A percentile compares a stretch with the other conserved stretches of the same genome.
These are phyloP conservation scores for Lathyrus tuberosus DNA, from an alignment of 306 rosid species.

Conservation along the genomic window DNA sequence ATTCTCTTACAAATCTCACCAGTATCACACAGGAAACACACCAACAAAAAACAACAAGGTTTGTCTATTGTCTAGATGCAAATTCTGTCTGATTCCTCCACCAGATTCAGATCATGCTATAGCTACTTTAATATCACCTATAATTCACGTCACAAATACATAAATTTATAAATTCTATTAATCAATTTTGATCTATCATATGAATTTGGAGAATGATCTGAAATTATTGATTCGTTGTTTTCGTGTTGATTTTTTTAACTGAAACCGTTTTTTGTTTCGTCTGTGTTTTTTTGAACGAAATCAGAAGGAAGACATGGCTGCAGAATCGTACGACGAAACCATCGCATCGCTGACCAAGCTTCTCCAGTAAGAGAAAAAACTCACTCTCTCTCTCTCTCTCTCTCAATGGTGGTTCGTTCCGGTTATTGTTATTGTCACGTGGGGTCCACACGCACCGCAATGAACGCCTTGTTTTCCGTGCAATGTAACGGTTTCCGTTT, in stretches of 20 bases:
- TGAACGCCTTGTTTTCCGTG: neutral
- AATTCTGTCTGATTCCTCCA: neutral
- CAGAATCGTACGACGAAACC: constrained; percentile 72
- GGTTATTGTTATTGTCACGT: neutral
- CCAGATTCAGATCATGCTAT: constrained; percentile 18
- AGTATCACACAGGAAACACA: constrained; percentile 1
- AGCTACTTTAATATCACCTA: neutral
- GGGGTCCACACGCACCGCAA: constrained; percentile 33
- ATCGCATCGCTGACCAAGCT: constrained; percentile 73
- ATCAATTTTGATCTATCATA: neutral
- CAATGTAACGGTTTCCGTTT: constrained; percentile 32
- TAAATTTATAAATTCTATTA: neutral
- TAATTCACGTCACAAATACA: neutral
- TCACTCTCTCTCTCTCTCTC: neutral
- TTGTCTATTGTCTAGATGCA: neutral
- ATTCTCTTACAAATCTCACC: neutral
- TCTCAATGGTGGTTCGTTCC: neutral
- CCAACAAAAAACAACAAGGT: constrained; percentile 5
- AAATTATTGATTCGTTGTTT: constrained; percentile 8
- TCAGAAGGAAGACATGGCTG: constrained; percentile 83
- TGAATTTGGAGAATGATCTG: neutral
- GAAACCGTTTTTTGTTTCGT: neutral
- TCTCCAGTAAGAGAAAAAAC: constrained; percentile 52
- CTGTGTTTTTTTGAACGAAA: neutral
- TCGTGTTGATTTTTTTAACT: neutral